Base-by-base conservation (phyloP, 1,139 yeast species). In the Candida glucosophila region DNA sequence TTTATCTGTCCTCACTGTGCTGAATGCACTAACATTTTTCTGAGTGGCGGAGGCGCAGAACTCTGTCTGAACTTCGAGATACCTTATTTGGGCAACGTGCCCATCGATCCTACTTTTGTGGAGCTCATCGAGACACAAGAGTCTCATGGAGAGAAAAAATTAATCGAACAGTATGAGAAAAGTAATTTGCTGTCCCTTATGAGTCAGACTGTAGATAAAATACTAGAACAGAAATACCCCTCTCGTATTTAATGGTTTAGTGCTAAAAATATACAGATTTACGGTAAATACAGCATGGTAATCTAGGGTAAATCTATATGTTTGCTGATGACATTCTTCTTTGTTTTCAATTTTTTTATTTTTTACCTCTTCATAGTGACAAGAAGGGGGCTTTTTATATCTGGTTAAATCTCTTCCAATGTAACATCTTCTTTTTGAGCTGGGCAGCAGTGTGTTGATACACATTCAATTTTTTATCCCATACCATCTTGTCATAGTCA, bases 21-120 rank as follows among this genome's bases (percentile, higher is more conserved):
- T 2, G 97, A 88, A 45, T 78, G 90, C 47, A 86, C 96, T 3
- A 77, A 88, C 47, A 82, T 92, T 16, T 92, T 92, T 48, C 81
- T 88, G 41, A 71, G 79, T 26, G 98, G 97, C 4, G 99, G 99
- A n/a, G 99, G 98, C 2, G 53, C 67, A 39, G 55, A 55, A 11
- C 57, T 92, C 27, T 79, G 96, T 15, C 57, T 64, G 19, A 70
- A 70, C 27, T 66, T 73, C 33, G 53, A 61, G 5, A 55, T 90
- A 21, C 73, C 76, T 6, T 86, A 77, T 42, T 58, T 92, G 38
- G 98, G 97, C 0, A 74, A 74, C 29, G 74, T 92, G 3, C 98
- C 98, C 1, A 83, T 92, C 15, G 98, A 90, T 43, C 98, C 98
- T 1, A 68, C 65, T 26, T 90, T 90, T 55, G 93, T 83, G 14